Evolutionary conservation across 768 basidiomycete species (phyloP).

Genomic region (Naematelia aurantialba): DNA sequence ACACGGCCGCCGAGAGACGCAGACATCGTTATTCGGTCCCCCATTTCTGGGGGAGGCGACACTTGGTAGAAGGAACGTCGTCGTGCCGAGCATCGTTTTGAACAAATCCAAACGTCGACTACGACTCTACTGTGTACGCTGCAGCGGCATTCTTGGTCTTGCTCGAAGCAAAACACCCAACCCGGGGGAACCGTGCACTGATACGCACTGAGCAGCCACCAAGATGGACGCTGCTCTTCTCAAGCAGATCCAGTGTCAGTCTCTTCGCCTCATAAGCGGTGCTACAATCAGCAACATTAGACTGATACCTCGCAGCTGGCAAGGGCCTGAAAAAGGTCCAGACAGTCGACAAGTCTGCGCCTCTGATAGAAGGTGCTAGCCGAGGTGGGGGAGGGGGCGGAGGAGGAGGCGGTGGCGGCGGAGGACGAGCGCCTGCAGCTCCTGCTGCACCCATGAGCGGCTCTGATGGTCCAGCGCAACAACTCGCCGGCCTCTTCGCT

Average conservation of each 20-base stretch:
- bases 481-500: slow-evolving; percentile 79
- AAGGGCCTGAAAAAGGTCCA: slow-evolving; percentile 74
- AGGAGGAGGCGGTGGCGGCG: slow-evolving; percentile 31
- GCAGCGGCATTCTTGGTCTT: neutral
- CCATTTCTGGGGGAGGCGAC: no score
- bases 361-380: slow-evolving; percentile 27
- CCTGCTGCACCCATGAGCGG: slow-evolving; percentile 28
- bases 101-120: no score
- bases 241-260: slow-evolving; percentile 41
- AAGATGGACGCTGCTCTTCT: slow-evolving; percentile 44
- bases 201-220: no score
- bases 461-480: slow-evolving; percentile 61
- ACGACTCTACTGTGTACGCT: neutral
- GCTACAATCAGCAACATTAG: neutral
- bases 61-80: neutral
- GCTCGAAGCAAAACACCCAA: no score
- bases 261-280: neutral
- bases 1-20: neutral
- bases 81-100: neutral
- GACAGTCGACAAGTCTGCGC: slow-evolving; percentile 62
- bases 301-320: slow-evolving; percentile 55
- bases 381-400: slow-evolving; percentile 50
- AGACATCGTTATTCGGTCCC: neutral
- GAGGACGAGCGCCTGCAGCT: slow-evolving; percentile 14
- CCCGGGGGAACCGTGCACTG: no score